Conservation (phyloP, 805 yeast species). For the Zygotorulaspora florentina region DNA sequence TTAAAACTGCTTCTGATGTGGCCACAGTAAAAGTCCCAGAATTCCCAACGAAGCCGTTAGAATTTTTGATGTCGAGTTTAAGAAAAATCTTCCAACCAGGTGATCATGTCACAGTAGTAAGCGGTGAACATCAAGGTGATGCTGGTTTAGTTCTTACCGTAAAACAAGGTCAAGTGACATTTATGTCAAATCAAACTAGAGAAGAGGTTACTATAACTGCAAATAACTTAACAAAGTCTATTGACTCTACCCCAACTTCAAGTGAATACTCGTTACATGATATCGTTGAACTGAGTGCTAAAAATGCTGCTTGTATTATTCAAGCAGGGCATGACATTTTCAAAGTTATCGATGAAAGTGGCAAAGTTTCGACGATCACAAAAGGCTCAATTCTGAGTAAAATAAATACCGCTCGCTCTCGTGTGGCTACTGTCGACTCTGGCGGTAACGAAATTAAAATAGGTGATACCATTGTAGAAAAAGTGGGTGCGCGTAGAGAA, state of each 20-base stretch:
- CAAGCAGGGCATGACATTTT: slow-evolving; percentile 86
- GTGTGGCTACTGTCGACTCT: slow-evolving; percentile 82
- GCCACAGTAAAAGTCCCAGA: slow-evolving; percentile 47
- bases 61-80: slow-evolving; percentile 75
- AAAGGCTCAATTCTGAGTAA: slow-evolving; percentile 83
- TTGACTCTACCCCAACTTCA: slow-evolving; percentile 74
- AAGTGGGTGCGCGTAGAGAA: slow-evolving; percentile 76
- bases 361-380: slow-evolving; percentile 62
- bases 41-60: slow-evolving; percentile 53
- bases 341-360: slow-evolving; percentile 76
- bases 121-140: slow-evolving; percentile 88
- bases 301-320: slow-evolving; percentile 82
- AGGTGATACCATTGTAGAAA: slow-evolving; percentile 91
- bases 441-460: slow-evolving; percentile 79
- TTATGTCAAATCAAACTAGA: slow-evolving; percentile 83
- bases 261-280: slow-evolving; percentile 86
- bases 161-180: slow-evolving; percentile 78
- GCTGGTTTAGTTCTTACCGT: slow-evolving; percentile 89
- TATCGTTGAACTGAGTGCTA: slow-evolving; percentile 81
- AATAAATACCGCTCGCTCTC: slow-evolving; percentile 62
- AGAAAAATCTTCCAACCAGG: slow-evolving; percentile 86
- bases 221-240: slow-evolving; percentile 82
- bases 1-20: slow-evolving; percentile 58
- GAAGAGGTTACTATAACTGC: slow-evolving; percentile 91
- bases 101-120: slow-evolving; percentile 89